Evolutionary conservation across 768 basidiomycete species (phyloP).

Genomic region (Pleurotus sapidus): DNA sequence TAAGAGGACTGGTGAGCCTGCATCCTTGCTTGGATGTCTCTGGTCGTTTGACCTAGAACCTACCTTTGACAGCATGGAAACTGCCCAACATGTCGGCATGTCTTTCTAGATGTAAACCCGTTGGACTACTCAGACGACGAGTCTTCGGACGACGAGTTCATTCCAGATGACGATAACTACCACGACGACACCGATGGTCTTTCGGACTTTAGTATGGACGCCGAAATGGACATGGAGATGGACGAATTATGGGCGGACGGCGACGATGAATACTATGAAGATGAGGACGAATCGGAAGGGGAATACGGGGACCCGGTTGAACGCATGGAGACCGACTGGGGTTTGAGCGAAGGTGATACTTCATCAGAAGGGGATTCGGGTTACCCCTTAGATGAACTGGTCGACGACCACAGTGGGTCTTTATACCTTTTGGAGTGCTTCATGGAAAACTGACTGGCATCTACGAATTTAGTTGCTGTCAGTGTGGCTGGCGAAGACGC

Average conservation of each 20-base stretch:
- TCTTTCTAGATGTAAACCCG: conserved; percentile 52
- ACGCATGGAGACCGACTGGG: conserved; percentile 29
- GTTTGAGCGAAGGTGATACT: conserved; percentile 41
- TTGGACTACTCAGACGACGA: conserved; percentile 57
- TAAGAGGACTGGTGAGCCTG: conserved; percentile 46
- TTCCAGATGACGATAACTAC: conserved; percentile 52
- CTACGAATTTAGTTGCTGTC: conserved; percentile 12
- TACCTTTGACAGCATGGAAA: conserved; percentile 52
- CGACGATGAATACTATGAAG: conserved; percentile 17
- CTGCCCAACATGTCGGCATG: conserved; percentile 65
- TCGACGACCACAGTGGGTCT: neutral
- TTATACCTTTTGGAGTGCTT: neutral
- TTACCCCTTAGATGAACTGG: conserved; percentile 4
- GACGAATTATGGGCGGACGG: conserved; percentile 19
- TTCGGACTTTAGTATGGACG: conserved; percentile 24
- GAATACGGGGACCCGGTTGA: conserved; percentile 17
- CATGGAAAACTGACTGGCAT: neutral
- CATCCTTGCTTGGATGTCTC: neutral
- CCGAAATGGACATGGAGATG: conserved; percentile 18
- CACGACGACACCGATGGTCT: conserved; percentile 46
- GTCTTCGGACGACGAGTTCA: conserved; percentile 65
- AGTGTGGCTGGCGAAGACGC: conserved; percentile 18
- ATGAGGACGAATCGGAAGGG: conserved; percentile 12
- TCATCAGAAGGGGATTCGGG: conserved; percentile 6
- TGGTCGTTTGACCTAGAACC: neutral